Base-by-base conservation (phyloP, 768 basidiomycete genomes). In the Lentinula boryana region DNA sequence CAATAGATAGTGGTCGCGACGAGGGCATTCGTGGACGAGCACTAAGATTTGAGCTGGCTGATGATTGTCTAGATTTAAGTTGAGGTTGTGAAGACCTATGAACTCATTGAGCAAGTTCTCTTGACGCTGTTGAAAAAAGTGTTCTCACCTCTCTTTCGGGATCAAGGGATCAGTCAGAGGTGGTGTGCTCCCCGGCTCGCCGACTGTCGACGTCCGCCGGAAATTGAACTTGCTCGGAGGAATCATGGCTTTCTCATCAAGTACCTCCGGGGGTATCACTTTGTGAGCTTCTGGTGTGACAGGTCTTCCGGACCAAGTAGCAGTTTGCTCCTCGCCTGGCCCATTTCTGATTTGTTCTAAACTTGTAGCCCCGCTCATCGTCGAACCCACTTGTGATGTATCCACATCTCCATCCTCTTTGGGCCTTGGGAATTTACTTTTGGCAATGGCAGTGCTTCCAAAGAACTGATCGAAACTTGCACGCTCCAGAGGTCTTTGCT, bases 401-500 rank as follows among this genome's bases (percentile, higher is more conserved):
- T 64, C 62, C 31, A 36, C 61, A 58, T 41, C 46, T 32, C 56
- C 41, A 6, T 63, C 63, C 62, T 76, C 73, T 44, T 73, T 68
- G 6, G 85, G 84, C 49, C 85, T 75, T 5, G 87, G 85, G 67
- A 92, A 92, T 74, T 88, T 93, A 41, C 83, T 87, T 69, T 88
- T 90, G 31, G 81, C 86, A 65, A 90, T 76, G 38, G 88, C 94
- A 35, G 80, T 81, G 64, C 90, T 92, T 56, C 80, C 79, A 70
- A 99, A 99, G 75, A 97, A 98, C 44, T 95, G 92, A 12, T 95
- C 91, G 62, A 95, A 99, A 60, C 81, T 87, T 23, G 93, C 88
- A 2, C 96, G 81, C 69, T 97, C 91, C 0, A 79, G 81, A 0
- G 97, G 95, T 43, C 87, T 84, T 32, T 92, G 85, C 72, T 89